Percentiles rank a stretch among this genome's conserved stretches.
Conservation (phyloP, 345 rosid species). For the Isatis tinctoria region DNA sequence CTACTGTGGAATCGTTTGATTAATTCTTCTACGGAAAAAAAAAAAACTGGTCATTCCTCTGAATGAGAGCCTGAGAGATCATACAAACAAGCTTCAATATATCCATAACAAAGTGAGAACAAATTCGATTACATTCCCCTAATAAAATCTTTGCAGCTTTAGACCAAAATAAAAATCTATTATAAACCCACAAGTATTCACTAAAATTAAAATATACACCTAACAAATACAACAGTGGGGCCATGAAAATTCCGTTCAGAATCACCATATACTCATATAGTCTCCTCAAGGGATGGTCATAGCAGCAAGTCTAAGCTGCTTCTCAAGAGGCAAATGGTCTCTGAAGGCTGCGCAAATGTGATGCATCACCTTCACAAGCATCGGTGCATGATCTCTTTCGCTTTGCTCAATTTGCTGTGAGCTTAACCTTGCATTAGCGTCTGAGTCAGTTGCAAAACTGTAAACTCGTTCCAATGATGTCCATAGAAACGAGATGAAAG, state of each 20-base stretch:
- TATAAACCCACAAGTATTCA: background rate
- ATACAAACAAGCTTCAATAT: too few relatives aligned
- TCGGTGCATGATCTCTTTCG: conserved; percentile 40
- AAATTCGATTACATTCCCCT: too few relatives aligned
- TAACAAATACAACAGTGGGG: conserved; percentile 1
- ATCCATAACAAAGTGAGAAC: too few relatives aligned
- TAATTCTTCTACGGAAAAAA: too few relatives aligned
- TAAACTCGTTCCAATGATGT: conserved; percentile 61
- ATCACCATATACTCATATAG: background rate
- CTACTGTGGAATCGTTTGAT: too few relatives aligned
- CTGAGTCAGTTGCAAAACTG: conserved; percentile 35
- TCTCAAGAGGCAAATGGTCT: conserved; percentile 64
- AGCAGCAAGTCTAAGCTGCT: conserved; percentile 64
- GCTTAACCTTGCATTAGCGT: conserved; percentile 13
- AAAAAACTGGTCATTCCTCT: too few relatives aligned
- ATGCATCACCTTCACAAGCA: conserved; percentile 52
- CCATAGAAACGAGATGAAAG: conserved; percentile 48
- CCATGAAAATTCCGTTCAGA: background rate
- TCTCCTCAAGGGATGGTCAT: conserved; percentile 36
- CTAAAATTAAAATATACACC: background rate
- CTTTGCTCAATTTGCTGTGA: conserved; percentile 39
- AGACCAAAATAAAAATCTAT: background rate
- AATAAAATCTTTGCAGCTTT: background rate
- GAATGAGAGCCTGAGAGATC: too few relatives aligned
- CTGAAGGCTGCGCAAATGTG: conserved; percentile 48